These are phyloP conservation scores for Fusarium albosuccineum DNA, from an alignment of 2,329 filamentous ascomycete species.

Conservation along the genomic window DNA sequence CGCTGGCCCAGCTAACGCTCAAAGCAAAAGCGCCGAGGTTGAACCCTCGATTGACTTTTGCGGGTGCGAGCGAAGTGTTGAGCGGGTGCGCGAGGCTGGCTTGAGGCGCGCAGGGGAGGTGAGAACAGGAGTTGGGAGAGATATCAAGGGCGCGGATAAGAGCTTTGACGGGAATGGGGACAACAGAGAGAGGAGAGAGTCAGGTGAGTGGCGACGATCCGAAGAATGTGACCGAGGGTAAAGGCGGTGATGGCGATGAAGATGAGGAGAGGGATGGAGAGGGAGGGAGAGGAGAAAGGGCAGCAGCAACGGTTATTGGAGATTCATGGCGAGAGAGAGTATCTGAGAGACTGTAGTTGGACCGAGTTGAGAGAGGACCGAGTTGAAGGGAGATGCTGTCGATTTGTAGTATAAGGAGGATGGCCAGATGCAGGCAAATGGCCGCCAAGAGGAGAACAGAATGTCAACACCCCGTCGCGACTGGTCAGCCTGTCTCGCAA, in stretches of 20 bases:
- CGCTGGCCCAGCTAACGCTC: conserved; percentile 14
- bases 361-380: conserved; percentile 1
- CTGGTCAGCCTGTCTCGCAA: conserved; percentile 19
- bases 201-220: conserved; percentile 38
- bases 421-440: conserved; percentile 37
- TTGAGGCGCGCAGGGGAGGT: conserved; percentile 8
- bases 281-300: conserved; percentile 11
- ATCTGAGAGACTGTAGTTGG: conserved; percentile 15
- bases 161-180: conserved; percentile 26
- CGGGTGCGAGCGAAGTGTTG: neutral
- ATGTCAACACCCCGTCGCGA: conserved; percentile 14
- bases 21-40: conserved; percentile 18
- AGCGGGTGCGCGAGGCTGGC: conserved; percentile 4
- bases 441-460: conserved; percentile 38
- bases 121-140: neutral
- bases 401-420: conserved; percentile 23
- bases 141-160: conserved; percentile 25
- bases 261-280: conserved; percentile 6
- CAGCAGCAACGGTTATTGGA: conserved; percentile 39
- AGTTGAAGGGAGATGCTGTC: conserved; percentile 17
- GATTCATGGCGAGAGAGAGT: conserved; percentile 35
- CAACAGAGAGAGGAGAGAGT: conserved; percentile 14
- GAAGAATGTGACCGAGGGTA: conserved; percentile 30
- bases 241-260: conserved; percentile 17
- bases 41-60: conserved; percentile 19